phyloP scores from a whole-genome alignment of 768 basidiomycete genomes.

The Imleria badia region DNA sequence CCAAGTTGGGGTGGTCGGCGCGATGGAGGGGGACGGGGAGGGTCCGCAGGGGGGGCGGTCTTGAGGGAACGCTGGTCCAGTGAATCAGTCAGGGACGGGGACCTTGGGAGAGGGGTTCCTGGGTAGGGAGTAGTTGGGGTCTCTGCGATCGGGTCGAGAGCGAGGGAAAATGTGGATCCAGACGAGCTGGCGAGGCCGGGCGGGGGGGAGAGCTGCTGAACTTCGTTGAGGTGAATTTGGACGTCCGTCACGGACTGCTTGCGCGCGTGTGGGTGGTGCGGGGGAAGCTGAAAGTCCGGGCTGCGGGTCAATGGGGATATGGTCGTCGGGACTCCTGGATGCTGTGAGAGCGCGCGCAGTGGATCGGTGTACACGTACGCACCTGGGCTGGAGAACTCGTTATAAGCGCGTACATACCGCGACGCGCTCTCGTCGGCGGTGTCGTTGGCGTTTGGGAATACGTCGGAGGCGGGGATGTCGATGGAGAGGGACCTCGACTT shows the following conservation, averaged over 20 bases:
- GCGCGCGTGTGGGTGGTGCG: slow-evolving; percentile 74
- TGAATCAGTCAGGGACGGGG: slow-evolving; percentile 30
- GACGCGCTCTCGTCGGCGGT: slow-evolving; percentile 9
- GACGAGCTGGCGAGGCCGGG: slow-evolving; percentile 38
- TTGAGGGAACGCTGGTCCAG: slow-evolving; percentile 21
- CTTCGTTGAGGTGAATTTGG: slow-evolving; percentile 35
- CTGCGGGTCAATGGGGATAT: slow-evolving; percentile 44
- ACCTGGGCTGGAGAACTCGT: slow-evolving; percentile 27
- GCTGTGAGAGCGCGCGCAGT: slow-evolving; percentile 5
- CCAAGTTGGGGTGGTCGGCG: slow-evolving; percentile 43
- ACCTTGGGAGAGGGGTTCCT: slow-evolving; percentile 34
- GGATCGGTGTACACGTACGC: not conserved
- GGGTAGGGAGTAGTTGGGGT: slow-evolving; percentile 38
- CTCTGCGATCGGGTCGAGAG: slow-evolving; percentile 50
- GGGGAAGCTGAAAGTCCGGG: slow-evolving; percentile 49
- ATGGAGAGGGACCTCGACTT: slow-evolving; percentile 64
- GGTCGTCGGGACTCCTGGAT: not conserved
- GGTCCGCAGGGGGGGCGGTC: slow-evolving; percentile 37
- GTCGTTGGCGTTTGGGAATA: slow-evolving; percentile 28
- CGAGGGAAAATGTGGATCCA: slow-evolving; percentile 46
- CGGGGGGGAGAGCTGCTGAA: slow-evolving; percentile 20
- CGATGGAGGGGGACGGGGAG: slow-evolving; percentile 21
- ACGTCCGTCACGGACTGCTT: slow-evolving; percentile 69
- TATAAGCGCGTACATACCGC: slow-evolving; percentile 33
- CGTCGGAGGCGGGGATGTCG: slow-evolving; percentile 52